Conservation (phyloP, 2,329 filamentous ascomycete genomes). For the Aspergillus pseudonomiae region DNA sequence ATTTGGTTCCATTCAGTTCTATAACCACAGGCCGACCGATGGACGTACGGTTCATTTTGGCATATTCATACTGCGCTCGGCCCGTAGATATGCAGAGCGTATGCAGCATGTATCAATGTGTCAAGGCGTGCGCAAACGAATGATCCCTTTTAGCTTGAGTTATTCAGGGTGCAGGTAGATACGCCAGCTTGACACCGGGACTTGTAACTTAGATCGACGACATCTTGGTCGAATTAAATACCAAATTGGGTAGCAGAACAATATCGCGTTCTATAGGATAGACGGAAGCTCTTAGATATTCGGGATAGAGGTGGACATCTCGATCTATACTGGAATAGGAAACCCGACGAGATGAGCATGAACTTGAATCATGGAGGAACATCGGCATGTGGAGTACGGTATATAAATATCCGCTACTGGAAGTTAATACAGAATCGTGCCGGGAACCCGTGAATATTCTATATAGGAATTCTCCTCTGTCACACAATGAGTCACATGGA, state of each 20-base stretch:
- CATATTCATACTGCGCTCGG: too few species aligned
- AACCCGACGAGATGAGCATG: neutral
- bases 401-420: too few species aligned
- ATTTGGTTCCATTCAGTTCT: too few species aligned
- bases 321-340: neutral
- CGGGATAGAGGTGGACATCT: neutral
- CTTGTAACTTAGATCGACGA: neutral
- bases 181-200: rapidly evolving
- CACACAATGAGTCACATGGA: neutral
- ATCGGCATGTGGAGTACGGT: neutral
- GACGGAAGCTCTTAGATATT: neutral
- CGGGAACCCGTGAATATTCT: neutral
- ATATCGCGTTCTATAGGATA: neutral
- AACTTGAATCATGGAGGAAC: neutral
- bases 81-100: too few species aligned
- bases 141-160: neutral
- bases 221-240: neutral
- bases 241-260: too few species aligned
- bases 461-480: neutral
- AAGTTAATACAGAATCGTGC: neutral
- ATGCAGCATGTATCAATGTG: too few species aligned
- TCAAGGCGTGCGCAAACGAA: too few species aligned
- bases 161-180: neutral
- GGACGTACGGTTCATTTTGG: too few species aligned
- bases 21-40: too few species aligned